A percentile compares a stretch with the other conserved stretches of the same genome.
phyloP scores from a whole-genome alignment of 495 filamentous ascomycete genomes.

The Penicillium goetzii region DNA sequence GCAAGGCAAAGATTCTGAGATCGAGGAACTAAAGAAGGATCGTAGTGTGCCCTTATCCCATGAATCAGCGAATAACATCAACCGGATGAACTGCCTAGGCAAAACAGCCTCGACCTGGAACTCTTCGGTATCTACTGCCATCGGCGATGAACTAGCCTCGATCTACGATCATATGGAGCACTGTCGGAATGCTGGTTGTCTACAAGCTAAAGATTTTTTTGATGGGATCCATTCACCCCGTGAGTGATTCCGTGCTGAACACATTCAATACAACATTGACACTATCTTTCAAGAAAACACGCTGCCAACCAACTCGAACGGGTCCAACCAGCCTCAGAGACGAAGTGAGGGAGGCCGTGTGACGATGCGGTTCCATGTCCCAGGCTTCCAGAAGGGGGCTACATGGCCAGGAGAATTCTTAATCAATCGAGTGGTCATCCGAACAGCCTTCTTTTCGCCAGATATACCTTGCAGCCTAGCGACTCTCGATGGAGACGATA shows the following conservation, averaged over 20 bases:
- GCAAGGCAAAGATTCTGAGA: not conserved
- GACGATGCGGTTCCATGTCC: slow-evolving; percentile 14
- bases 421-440: slow-evolving; percentile 9
- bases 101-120: slow-evolving; percentile 11
- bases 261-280: not conserved
- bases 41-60: not conserved
- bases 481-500: slow-evolving; percentile 7
- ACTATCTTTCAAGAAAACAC: slow-evolving; percentile 8
- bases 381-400: slow-evolving; percentile 5
- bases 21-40: slow-evolving; percentile 1
- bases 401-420: slow-evolving; percentile 4
- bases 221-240: not conserved
- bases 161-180: slow-evolving; percentile 11
- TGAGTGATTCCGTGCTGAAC: not conserved
- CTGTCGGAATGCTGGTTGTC: slow-evolving; percentile 9
- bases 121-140: slow-evolving; percentile 9
- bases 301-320: slow-evolving; percentile 3
- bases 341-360: slow-evolving; percentile 12
- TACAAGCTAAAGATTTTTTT: slow-evolving; percentile 14
- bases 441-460: slow-evolving; percentile 11
- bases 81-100: not conserved
- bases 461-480: slow-evolving; percentile 18
- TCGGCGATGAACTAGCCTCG: slow-evolving; percentile 9
- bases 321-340: slow-evolving; percentile 7
- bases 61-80: not conserved